Percentiles rank a stretch among this genome's conserved stretches.
Conservation (phyloP, 2,329 filamentous ascomycete species). For the Sporothrix phasma region DNA sequence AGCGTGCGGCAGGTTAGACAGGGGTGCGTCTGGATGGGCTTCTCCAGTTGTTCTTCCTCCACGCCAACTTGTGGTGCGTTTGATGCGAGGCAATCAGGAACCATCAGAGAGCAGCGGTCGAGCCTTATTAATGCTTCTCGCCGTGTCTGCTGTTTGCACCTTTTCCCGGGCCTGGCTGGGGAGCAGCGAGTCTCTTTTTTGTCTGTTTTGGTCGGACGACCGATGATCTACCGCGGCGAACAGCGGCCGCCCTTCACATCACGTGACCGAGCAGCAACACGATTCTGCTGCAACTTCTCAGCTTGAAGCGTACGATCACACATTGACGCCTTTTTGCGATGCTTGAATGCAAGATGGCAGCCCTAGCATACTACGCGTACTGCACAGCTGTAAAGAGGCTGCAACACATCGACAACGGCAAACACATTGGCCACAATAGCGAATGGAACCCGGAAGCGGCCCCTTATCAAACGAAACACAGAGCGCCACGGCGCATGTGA, state of each 20-base stretch:
- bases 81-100: constrained; percentile 4
- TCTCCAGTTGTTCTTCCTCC: constrained; percentile 10
- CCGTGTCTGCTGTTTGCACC: neutral
- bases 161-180: neutral
- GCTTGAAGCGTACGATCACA: neutral
- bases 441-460: neutral
- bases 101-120: neutral
- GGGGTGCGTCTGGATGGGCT: constrained; percentile 15
- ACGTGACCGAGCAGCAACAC: neutral
- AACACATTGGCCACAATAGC: neutral
- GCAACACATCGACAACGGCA: neutral
- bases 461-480: constrained; percentile 10
- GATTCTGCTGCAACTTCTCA: neutral
- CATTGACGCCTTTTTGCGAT: neutral
- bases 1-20: constrained; percentile 20
- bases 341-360: neutral
- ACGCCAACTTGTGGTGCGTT: constrained; percentile 4
- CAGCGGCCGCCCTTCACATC: neutral
- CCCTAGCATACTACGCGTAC: neutral
- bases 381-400: neutral
- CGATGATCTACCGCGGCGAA: neutral
- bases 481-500: constrained; percentile 5
- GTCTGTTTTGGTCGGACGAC: neutral
- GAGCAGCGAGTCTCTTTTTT: neutral
- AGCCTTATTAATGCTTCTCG: too few species aligned